phyloP scores from a whole-genome alignment of 495 filamentous ascomycete species.

The Penicillium canariense region DNA sequence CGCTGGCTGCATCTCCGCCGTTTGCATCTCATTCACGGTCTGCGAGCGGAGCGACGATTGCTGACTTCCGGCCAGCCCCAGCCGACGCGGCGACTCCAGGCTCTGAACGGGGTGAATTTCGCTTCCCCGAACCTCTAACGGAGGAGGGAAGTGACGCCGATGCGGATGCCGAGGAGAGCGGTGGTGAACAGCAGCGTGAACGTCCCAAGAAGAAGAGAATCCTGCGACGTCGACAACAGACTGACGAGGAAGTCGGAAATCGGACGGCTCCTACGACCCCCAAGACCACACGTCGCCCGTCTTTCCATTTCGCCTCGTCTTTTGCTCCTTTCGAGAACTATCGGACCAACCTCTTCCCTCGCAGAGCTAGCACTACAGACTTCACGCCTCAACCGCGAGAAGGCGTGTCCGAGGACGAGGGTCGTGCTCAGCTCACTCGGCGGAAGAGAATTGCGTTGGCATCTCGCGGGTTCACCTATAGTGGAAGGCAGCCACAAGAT shows the following conservation, averaged over 20 bases:
- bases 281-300: slow-evolving; percentile 43
- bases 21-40: slow-evolving; percentile 45
- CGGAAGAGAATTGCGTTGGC: slow-evolving; percentile 54
- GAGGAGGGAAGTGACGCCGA: slow-evolving; percentile 70
- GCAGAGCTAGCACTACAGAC: slow-evolving; percentile 69
- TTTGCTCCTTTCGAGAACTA: slow-evolving; percentile 47
- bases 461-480: slow-evolving; percentile 55
- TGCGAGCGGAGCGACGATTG: slow-evolving; percentile 39
- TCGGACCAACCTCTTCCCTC: slow-evolving; percentile 55
- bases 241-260: slow-evolving; percentile 48
- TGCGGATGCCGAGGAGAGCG: slow-evolving; percentile 73
- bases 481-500: slow-evolving; percentile 39
- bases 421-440: slow-evolving; percentile 68
- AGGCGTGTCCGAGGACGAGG: slow-evolving; percentile 86
- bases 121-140: slow-evolving; percentile 51
- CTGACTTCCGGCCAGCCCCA: slow-evolving; percentile 28
- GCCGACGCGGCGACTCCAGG: slow-evolving; percentile 36
- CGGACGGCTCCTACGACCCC: slow-evolving; percentile 65
- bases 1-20: slow-evolving; percentile 46
- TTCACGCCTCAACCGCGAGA: slow-evolving; percentile 61
- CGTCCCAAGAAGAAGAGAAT: slow-evolving; percentile 50
- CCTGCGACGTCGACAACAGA: slow-evolving; percentile 47
- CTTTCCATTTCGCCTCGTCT: slow-evolving; percentile 46
- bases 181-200: slow-evolving; percentile 42
- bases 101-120: slow-evolving; percentile 52